These are phyloP conservation scores for Exutisphaerella laricina DNA, from an alignment of 2,329 filamentous ascomycete species.

Conservation along the genomic window DNA sequence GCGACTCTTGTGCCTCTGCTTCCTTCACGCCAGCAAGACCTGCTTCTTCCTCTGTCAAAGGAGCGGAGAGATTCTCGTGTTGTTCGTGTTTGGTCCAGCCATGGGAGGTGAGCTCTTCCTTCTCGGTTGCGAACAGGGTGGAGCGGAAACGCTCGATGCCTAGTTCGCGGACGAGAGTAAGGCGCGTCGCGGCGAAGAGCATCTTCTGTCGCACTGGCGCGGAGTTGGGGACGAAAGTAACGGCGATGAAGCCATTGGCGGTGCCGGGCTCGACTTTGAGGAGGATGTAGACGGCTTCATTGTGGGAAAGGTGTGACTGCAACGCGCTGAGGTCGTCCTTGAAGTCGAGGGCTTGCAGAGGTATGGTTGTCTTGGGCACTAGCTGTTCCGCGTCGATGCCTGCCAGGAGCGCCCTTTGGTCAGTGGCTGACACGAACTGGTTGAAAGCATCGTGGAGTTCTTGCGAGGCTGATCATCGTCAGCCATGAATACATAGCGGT, in stretches of 20 bases:
- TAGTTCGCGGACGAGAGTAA: slow-evolving; percentile 70
- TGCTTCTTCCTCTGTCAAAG: slow-evolving; percentile 73
- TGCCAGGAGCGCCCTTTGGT: slow-evolving; percentile 64
- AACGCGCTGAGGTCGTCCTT: slow-evolving; percentile 59
- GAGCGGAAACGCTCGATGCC: slow-evolving; percentile 74
- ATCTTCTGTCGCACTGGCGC: slow-evolving; percentile 81
- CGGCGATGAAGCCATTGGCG: slow-evolving; percentile 52
- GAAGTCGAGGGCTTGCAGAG: slow-evolving; percentile 52
- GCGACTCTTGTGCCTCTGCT: slow-evolving; percentile 67
- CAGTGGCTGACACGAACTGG: slow-evolving; percentile 56
- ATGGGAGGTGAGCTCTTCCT: slow-evolving; percentile 61
- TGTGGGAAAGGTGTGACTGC: slow-evolving; percentile 57
- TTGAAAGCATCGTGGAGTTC: slow-evolving; percentile 73
- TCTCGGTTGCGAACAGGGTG: slow-evolving; percentile 65
- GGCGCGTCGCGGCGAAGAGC: slow-evolving; percentile 72
- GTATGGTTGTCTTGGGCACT: slow-evolving; percentile 53
- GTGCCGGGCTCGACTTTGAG: slow-evolving; percentile 58
- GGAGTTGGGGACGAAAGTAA: slow-evolving; percentile 73
- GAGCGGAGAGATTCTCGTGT: slow-evolving; percentile 57
- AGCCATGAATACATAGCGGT: background rate
- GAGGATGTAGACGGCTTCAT: slow-evolving; percentile 67
- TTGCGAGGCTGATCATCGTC: slow-evolving; percentile 56
- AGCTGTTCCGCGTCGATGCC: slow-evolving; percentile 66
- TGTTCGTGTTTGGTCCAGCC: slow-evolving; percentile 70
- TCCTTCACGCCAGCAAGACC: slow-evolving; percentile 66